Conservation (phyloP, 176 grass and related monocot species). For the Cocos nucifera region DNA sequence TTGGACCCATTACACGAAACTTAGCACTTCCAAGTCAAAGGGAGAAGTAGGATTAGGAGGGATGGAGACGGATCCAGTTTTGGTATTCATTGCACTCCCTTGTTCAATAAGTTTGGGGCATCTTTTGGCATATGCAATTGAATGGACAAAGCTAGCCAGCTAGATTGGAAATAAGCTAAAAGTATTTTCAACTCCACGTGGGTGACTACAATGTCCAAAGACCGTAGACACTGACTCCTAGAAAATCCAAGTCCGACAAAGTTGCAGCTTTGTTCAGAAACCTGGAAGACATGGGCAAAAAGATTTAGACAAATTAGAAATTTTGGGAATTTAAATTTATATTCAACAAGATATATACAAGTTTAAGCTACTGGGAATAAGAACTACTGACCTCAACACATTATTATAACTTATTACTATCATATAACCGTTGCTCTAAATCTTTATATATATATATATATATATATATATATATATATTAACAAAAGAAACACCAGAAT, state of each 20-base stretch:
- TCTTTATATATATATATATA: no score
- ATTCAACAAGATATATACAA: no score
- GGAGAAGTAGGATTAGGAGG: slow-evolving; percentile 46
- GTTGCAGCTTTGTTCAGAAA: slow-evolving; percentile 75
- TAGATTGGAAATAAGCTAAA: slow-evolving; percentile 46
- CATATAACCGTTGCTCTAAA: no score
- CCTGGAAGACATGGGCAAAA: slow-evolving; percentile 14
- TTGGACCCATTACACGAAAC: slow-evolving; percentile 53
- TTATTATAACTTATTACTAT: no score
- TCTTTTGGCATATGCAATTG: slow-evolving; percentile 51
- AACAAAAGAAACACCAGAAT: not conserved
- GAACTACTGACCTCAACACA: no score
- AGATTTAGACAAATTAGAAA: no score
- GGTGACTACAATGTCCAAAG: slow-evolving; percentile 42
- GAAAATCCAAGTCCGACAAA: slow-evolving; percentile 43
- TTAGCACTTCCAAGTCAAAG: slow-evolving; percentile 61
- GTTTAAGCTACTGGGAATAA: no score
- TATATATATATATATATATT: no score
- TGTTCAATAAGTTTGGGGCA: slow-evolving; percentile 66
- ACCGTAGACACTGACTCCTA: slow-evolving; percentile 12
- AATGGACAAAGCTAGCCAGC: slow-evolving; percentile 42
- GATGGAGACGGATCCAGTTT: slow-evolving; percentile 38
- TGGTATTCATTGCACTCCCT: slow-evolving; percentile 62
- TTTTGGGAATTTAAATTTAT: no score
- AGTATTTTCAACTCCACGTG: slow-evolving; percentile 77